Base-by-base conservation (phyloP, 805 yeast species). In the Cyberlindnera sargentensis region DNA sequence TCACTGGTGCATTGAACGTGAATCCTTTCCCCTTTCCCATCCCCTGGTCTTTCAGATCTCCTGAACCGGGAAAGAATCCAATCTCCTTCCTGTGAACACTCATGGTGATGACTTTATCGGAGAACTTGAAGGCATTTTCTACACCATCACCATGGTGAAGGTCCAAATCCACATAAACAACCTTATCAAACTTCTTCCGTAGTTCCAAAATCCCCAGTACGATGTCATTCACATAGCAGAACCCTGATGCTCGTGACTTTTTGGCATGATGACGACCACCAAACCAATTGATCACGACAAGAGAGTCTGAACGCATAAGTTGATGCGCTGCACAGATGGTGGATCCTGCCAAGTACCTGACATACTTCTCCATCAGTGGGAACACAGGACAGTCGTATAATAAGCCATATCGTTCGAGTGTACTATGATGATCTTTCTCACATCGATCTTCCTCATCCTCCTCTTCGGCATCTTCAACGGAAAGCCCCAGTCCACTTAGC, bases 111-210 rank as follows among this genome's bases (percentile, higher is more conserved):
- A 84, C 84, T 30, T 71, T 72, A 34, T 69, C 66, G 2, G 83
- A 73, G 46, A 63, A 69, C 47, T 68, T 62, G 61, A 82, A 84
- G 1, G 88, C 87, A 3, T 66, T 64, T 40, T 81, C 82, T 5
- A 84, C 91, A 0, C 89, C 95, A 58, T 84, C 90, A 0, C 91
- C 90, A 60, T 84, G 90, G 57, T 84, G 95, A 6, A 84, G 58
- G 59, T 84, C 95, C 6, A 84, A 60, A 58, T 84, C 95, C 4
- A 84, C 58, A 52, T 84, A 84, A 53, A 79, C 63, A 1, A 84
- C 66, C 31, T 60, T 71, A 8, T 64, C 58, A 53, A 63, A 78
- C 24, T 52, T 55, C 25, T 67, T 64, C 31, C 90, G 58, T 10
- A 84, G 64, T 33, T 65, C 61, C 37, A 71, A 66, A 4, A 84